These are phyloP conservation scores for Pelargonium myrrhifolium DNA, from an alignment of 441 rosid genomes.

Conservation along the genomic window DNA sequence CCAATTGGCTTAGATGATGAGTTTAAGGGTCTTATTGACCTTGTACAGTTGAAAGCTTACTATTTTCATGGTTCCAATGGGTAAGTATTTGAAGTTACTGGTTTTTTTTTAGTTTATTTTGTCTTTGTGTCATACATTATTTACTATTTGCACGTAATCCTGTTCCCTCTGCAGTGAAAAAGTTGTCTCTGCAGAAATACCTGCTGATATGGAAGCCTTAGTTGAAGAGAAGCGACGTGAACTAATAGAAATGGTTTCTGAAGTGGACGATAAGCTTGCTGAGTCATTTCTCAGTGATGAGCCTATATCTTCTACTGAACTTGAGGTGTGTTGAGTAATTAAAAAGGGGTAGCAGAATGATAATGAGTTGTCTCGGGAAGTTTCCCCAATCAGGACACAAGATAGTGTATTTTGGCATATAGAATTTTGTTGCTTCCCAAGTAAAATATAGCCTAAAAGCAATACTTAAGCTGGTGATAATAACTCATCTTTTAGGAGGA, in stretches of 20 bases:
- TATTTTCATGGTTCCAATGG: conserved; percentile 79
- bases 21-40: conserved; percentile 83
- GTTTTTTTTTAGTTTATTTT: conserved; percentile 5
- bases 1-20: conserved; percentile 90
- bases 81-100: conserved; percentile 34
- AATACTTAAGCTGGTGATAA: not conserved
- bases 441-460: not conserved
- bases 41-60: conserved; percentile 57
- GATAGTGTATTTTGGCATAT: not conserved
- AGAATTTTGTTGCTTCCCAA: not conserved
- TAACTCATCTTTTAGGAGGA: too few species aligned
- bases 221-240: conserved; percentile 81
- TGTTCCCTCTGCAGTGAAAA: conserved; percentile 59
- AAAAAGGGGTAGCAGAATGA: not conserved
- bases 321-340: conserved; percentile 50
- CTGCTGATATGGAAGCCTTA: conserved; percentile 65
- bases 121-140: conserved; percentile 5
- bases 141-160: conserved; percentile 3
- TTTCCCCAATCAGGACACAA: not conserved
- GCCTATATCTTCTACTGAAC: conserved; percentile 64
- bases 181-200: conserved; percentile 62
- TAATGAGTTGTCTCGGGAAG: not conserved
- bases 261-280: conserved; percentile 91
- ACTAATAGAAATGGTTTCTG: conserved; percentile 79
- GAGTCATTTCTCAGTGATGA: conserved; percentile 82